These are phyloP conservation scores for Magnusiomyces tetraspermus DNA, from an alignment of 1,139 yeast species.

Conservation along the genomic window DNA sequence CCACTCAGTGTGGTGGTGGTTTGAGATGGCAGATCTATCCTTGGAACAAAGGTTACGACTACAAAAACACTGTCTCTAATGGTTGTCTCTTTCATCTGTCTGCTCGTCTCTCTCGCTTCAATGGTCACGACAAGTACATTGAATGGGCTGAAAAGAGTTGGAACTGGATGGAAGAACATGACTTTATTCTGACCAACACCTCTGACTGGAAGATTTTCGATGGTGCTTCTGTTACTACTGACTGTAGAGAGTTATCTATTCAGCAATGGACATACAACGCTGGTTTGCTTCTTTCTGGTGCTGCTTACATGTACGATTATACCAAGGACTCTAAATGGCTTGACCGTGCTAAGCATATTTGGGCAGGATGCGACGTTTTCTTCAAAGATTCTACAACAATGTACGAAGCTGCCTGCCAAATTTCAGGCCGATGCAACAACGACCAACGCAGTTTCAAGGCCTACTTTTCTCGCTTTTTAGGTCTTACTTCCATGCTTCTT, in stretches of 20 bases:
- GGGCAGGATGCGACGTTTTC: slow-evolving; percentile 41
- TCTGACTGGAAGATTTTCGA: slow-evolving; percentile 48
- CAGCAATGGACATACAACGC: slow-evolving; percentile 83
- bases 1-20: slow-evolving; percentile 68
- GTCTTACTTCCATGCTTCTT: slow-evolving; percentile 59
- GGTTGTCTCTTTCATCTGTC: slow-evolving; percentile 85
- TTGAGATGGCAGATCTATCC: slow-evolving; percentile 93
- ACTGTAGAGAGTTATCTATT: slow-evolving; percentile 52
- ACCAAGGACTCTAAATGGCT: slow-evolving; percentile 65
- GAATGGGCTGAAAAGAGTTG: slow-evolving; percentile 74
- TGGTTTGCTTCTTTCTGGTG: slow-evolving; percentile 69
- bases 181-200: slow-evolving; percentile 41
- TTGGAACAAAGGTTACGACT: slow-evolving; percentile 90
- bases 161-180: slow-evolving; percentile 67
- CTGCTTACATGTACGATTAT: slow-evolving; percentile 70
- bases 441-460: slow-evolving; percentile 91
- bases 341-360: slow-evolving; percentile 35
- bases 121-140: slow-evolving; percentile 56
- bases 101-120: slow-evolving; percentile 77
- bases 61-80: slow-evolving; percentile 81
- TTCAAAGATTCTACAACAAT: slow-evolving; percentile 55
- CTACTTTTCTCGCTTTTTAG: slow-evolving; percentile 64
- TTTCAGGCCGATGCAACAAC: slow-evolving; percentile 51
- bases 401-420: slow-evolving; percentile 79
- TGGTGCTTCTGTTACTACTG: slow-evolving; percentile 56